Evolutionary conservation across 2,329 filamentous ascomycete genomes (phyloP).

Genomic region (Sordariomycetes sp.): DNA sequence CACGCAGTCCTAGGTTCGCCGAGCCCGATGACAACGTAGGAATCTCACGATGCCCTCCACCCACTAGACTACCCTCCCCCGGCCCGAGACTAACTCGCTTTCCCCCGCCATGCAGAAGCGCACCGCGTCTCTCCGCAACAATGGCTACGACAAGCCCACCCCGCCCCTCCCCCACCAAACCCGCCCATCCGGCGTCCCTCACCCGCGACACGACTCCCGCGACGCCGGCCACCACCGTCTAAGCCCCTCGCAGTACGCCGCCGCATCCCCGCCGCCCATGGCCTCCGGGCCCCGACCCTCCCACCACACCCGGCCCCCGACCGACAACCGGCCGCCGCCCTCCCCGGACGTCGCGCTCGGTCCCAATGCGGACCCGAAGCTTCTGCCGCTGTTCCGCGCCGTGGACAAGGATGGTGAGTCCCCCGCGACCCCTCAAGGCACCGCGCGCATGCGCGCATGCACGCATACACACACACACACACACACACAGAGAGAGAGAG

Average conservation of each 20-base stretch:
- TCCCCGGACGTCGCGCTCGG: slow-evolving; percentile 37
- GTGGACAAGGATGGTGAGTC: slow-evolving; percentile 70
- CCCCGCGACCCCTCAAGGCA: neutral
- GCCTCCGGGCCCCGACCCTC: slow-evolving; percentile 25
- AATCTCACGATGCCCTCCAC: neutral
- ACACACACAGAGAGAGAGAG: too few species aligned
- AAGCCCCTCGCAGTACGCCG: slow-evolving; percentile 20
- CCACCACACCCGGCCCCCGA: slow-evolving; percentile 35
- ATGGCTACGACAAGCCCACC: slow-evolving; percentile 10
- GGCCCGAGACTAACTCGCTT: neutral
- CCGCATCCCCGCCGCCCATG: slow-evolving; percentile 37
- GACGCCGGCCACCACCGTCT: slow-evolving; percentile 4
- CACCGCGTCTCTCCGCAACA: slow-evolving; percentile 15
- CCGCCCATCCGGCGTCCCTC: slow-evolving; percentile 7
- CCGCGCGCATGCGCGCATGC: too few species aligned
- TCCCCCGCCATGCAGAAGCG: neutral
- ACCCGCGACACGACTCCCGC: slow-evolving; percentile 5
- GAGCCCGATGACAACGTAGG: slow-evolving; percentile 30
- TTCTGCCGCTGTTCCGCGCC: slow-evolving; percentile 77
- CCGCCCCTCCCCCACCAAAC: slow-evolving; percentile 8
- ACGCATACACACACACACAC: neutral
- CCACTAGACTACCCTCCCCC: neutral
- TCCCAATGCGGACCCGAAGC: slow-evolving; percentile 49
- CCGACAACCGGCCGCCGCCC: slow-evolving; percentile 50
- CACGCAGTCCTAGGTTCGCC: slow-evolving; percentile 26